phyloP scores from a whole-genome alignment of 176 grass and related monocot genomes.

The Carex scoparia region DNA sequence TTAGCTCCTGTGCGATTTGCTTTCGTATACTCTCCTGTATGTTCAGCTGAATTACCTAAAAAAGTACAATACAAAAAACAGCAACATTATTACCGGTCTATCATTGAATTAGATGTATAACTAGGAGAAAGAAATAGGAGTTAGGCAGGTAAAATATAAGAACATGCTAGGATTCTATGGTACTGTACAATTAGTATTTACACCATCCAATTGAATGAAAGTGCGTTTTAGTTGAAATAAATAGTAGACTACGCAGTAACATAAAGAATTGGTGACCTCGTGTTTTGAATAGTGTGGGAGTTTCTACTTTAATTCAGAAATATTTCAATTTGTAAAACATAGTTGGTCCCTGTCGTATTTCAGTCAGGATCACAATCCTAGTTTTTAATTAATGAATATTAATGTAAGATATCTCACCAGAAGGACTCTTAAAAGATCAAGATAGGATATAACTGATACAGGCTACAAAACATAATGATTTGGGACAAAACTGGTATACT shows the following conservation, averaged over 20 bases:
- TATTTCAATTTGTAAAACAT: conserved; percentile 8
- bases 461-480: no score
- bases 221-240: neutral
- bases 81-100: neutral
- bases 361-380: neutral
- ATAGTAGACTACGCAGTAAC: neutral
- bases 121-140: neutral
- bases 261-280: neutral
- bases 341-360: neutral
- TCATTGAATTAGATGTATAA: neutral
- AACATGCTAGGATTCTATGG: neutral
- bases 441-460: neutral
- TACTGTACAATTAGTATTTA: neutral
- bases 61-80: neutral
- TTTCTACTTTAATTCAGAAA: neutral
- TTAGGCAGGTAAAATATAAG: neutral
- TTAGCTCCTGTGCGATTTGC: conserved; percentile 82
- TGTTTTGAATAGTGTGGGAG: neutral
- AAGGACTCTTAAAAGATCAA: neutral
- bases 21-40: conserved; percentile 63
- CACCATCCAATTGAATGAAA: neutral
- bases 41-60: conserved; percentile 86
- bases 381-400: neutral
- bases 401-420: neutral
- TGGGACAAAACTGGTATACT: neutral